Evolutionary conservation across 352 stramenopile genomes (phyloP), one percentile per base, ranked within the genome.

Genomic region (Pythium utonaiense): DNA sequence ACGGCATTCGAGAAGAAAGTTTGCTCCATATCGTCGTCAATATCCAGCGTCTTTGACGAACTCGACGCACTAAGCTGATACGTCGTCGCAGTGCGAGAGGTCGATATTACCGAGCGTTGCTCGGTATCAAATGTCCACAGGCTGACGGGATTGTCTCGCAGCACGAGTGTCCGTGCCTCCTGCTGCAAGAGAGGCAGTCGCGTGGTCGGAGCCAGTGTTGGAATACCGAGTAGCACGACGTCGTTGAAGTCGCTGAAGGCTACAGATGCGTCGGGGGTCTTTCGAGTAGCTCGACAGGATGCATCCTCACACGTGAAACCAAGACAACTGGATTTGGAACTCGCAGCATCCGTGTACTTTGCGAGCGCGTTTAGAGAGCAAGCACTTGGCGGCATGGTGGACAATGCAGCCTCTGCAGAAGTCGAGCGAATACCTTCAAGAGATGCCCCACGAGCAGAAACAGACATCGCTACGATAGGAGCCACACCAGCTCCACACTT

Each of bases 111-210:
- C 3, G 31, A 17, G 9, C 24, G 70, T 2, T 55, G 25, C 9
- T 72, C 50, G 3, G 76, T 66, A 33, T 87, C 75, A 30, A 93
- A 89, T 1, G 69, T 40, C 79, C 81, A 89, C 5, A 90, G 49
- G 7, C 53, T 38, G 1, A 84, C 80, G 1, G 83, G 83, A n/a
- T 87, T 83, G 27, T 89, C 83, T 13, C 79, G 74, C 1, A 93
- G 50, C 2, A 89, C 10, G 16, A 93, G 53, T 0, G 67, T 25
- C 2, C 79, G 74, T 21, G 84, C 70, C 17, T 89, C 79, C 30
- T 83, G 70, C 6, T 72, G 48, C 0, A 69, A 83, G 0, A 91
- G 62, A 12, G 80, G 80, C 0, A 91, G 64, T 0, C 77, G 66
- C 31, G 44, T 52, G 0, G 71, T 53, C 1, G 83, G 83, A 2